Evolutionary conservation across 352 stramenopile species (phyloP).

Genomic region (Aphanomyces euteiches): DNA sequence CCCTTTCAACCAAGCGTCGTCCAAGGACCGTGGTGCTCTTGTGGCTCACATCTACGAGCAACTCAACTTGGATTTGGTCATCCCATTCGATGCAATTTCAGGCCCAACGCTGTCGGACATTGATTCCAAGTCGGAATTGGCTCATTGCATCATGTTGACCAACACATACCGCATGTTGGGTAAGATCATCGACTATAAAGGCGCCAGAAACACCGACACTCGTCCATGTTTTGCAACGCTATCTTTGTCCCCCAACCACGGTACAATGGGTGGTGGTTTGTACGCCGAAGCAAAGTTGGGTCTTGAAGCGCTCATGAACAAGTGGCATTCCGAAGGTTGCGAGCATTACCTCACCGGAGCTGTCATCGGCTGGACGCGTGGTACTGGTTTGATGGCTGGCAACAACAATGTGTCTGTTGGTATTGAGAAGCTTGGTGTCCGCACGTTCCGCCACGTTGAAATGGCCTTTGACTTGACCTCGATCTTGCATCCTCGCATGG

Average conservation of each 20-base stretch:
- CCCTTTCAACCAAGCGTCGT: constrained; percentile 81
- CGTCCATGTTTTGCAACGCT: constrained; percentile 69
- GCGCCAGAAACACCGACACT: constrained; percentile 54
- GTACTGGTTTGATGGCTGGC: constrained; percentile 81
- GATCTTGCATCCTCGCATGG: constrained; percentile 71
- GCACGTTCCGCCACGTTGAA: constrained; percentile 79
- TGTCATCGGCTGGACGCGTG: constrained; percentile 82
- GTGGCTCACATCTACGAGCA: constrained; percentile 77
- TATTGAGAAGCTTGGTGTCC: constrained; percentile 72
- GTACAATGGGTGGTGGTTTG: constrained; percentile 73
- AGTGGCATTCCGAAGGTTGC: constrained; percentile 83
- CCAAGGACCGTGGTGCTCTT: constrained; percentile 60
- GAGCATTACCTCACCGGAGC: constrained; percentile 75
- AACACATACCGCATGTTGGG: constrained; percentile 78
- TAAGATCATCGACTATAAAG: constrained; percentile 67
- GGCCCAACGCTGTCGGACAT: constrained; percentile 76
- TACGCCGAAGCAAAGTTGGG: constrained; percentile 86
- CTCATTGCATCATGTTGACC: constrained; percentile 84
- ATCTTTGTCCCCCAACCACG: constrained; percentile 79
- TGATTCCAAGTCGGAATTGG: constrained; percentile 64
- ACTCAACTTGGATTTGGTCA: constrained; percentile 73
- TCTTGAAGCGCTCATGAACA: constrained; percentile 77
- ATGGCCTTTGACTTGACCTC: constrained; percentile 84
- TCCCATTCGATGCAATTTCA: constrained; percentile 77
- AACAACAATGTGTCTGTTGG: constrained; percentile 82